Conservation (phyloP, 805 yeast genomes). For the Cyberlindnera subsufficiens region DNA sequence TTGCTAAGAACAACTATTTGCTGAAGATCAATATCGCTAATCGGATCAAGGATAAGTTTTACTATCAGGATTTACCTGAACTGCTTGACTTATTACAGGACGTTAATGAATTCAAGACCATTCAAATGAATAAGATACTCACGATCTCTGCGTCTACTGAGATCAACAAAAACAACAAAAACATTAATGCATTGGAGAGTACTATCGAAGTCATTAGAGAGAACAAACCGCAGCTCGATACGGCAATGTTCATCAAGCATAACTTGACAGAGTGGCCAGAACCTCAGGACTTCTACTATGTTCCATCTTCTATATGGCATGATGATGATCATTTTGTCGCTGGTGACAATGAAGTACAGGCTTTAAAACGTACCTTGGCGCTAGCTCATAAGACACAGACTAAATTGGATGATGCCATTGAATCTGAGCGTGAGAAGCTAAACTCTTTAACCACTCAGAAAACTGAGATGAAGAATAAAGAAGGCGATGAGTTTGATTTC, state of each 20-base stretch:
- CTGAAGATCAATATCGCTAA: slow-evolving; percentile 80
- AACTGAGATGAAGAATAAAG: slow-evolving; percentile 31
- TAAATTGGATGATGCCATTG: slow-evolving; percentile 25
- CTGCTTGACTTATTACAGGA: slow-evolving; percentile 79
- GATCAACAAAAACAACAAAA: slow-evolving; percentile 40
- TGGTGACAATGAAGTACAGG: slow-evolving; percentile 42
- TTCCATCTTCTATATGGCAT: slow-evolving; percentile 94
- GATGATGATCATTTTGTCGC: slow-evolving; percentile 79
- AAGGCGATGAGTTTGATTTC: slow-evolving; percentile 43
- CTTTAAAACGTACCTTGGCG: slow-evolving; percentile 42
- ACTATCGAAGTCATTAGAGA: slow-evolving; percentile 55
- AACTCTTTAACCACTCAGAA: slow-evolving; percentile 26
- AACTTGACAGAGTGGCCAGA: slow-evolving; percentile 72
- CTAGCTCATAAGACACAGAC: slow-evolving; percentile 27
- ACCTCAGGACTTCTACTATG: slow-evolving; percentile 77
- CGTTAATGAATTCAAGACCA: slow-evolving; percentile 72
- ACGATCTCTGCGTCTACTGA: slow-evolving; percentile 57
- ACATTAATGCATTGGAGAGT: slow-evolving; percentile 37
- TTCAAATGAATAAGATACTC: slow-evolving; percentile 64
- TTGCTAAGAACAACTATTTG: slow-evolving; percentile 78
- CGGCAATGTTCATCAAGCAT: slow-evolving; percentile 90
- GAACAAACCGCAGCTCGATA: slow-evolving; percentile 70
- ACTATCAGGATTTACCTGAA: slow-evolving; percentile 90
- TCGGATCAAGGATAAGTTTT: slow-evolving; percentile 87
- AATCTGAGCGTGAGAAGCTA: slow-evolving; percentile 26